Evolutionary conservation across 2,329 filamentous ascomycete genomes (phyloP), one percentile per base, ranked within the genome.

Genomic region (Diaporthe batatas): DNA sequence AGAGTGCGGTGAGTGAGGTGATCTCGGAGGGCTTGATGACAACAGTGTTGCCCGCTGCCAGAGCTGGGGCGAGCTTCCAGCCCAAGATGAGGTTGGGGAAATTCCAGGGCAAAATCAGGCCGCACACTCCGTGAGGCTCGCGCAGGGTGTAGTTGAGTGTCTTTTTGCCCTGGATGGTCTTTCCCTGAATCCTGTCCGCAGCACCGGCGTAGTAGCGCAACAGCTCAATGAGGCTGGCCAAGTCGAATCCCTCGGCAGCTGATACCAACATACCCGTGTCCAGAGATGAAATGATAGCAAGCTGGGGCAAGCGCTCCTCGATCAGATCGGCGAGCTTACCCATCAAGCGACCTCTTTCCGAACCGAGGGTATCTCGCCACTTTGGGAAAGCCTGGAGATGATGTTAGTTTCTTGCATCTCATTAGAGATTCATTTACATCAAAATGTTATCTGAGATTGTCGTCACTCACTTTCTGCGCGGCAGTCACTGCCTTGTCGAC

Each of bases 191-290:
- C 51, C 32, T 54, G 11, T 54, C 51, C 51, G 51, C 51, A 4
- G 51, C 51, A 18, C 51, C 51, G 51, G 51, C 51, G 51, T 54
- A 54, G 51, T 54, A 54, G 25, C 51, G 51, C 51, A 54, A 21
- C 25, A 54, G 25, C 51, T 54, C 51, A 32, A 54, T 4, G 10
- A 54, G 51, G 51, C 51, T 54, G 51, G 51, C 1, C 25, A 54
- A 10, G 18, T 54, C 51, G 11, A 54, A 54, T 10, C 51, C 51
- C 4, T 29, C 25, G 1, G 51, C 51, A 54, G 51, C 51, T 21
- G 51, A 54, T 18, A 54, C 51, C 51, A 54, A 23, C 51, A 54
- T 54, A 5, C 51, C 51, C 23, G 51, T 54, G 51, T 54, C 51
- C 51, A 54, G 29, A 1, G 51, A 54, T 18, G 51, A 54, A 18